Conservation (phyloP, 768 basidiomycete species). For the Suillus bovinus region DNA sequence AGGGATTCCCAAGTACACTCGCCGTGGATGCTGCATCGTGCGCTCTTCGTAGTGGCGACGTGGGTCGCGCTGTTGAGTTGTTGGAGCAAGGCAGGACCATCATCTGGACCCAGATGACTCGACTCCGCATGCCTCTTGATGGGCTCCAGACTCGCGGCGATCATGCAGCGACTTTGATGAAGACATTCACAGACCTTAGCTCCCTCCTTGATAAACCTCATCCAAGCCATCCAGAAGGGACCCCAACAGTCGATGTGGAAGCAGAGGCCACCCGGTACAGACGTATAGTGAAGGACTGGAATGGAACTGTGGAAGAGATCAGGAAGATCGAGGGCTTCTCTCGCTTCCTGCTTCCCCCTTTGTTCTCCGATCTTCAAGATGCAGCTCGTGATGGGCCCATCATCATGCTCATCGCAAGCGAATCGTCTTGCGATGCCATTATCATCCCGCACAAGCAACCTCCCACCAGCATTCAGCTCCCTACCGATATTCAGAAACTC, state of each 20-base stretch:
- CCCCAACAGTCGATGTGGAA: background rate
- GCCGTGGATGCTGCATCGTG: background rate
- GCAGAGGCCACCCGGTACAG: background rate
- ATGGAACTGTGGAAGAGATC: slow-evolving; percentile 14
- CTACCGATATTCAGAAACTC: no score
- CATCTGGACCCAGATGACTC: background rate
- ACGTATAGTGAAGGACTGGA: slow-evolving; percentile 12
- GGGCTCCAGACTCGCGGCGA: no score
- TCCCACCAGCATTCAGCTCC: slow-evolving; percentile 2
- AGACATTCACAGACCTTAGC: no score
- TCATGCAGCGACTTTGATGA: background rate
- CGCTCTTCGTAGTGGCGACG: no score
- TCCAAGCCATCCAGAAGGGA: background rate
- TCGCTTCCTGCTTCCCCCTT: slow-evolving; percentile 14
- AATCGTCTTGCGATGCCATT: slow-evolving; percentile 17
- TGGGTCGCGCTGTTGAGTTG: background rate
- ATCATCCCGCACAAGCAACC: slow-evolving; percentile 2
- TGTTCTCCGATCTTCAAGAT: slow-evolving; percentile 8
- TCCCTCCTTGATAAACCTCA: background rate
- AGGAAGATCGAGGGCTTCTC: slow-evolving; percentile 17
- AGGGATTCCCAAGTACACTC: background rate
- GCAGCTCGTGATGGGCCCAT: slow-evolving; percentile 10
- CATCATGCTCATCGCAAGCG: slow-evolving; percentile 10
- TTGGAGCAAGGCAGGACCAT: background rate
- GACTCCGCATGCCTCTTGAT: no score